These are phyloP conservation scores for Candida piceae DNA, from an alignment of 805 yeast species.

Conservation along the genomic window DNA sequence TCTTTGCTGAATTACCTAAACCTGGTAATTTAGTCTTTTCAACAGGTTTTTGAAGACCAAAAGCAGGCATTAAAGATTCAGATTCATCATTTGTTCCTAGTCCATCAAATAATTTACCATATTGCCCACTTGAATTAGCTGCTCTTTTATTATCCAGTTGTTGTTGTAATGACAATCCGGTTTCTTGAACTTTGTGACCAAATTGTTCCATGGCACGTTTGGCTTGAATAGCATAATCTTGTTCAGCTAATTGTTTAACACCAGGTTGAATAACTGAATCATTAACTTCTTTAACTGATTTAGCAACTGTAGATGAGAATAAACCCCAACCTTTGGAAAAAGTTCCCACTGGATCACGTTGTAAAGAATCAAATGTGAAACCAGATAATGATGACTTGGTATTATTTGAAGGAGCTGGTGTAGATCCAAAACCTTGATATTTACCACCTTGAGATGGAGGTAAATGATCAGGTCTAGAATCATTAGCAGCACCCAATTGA, in stretches of 20 bases:
- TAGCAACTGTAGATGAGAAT: conserved; percentile 78
- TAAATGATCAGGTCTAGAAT: conserved; percentile 64
- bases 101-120: conserved; percentile 54
- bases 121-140: conserved; percentile 30
- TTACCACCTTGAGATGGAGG: conserved; percentile 96
- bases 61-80: conserved; percentile 52
- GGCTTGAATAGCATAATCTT: conserved; percentile 78
- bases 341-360: conserved; percentile 86
- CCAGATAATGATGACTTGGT: conserved; percentile 42
- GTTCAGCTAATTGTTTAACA: conserved; percentile 69
- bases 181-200: conserved; percentile 89
- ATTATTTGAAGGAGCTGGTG: conserved; percentile 44
- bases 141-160: conserved; percentile 34
- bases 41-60: conserved; percentile 55
- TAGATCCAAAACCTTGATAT: conserved; percentile 86
- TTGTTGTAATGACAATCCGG: conserved; percentile 70
- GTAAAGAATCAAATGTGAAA: conserved; percentile 64
- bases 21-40: conserved; percentile 56
- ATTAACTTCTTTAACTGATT: conserved; percentile 79
- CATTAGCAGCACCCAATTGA: conserved; percentile 67
- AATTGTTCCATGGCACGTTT: conserved; percentile 93
- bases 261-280: conserved; percentile 91
- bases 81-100: conserved; percentile 36
- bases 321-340: conserved; percentile 91
- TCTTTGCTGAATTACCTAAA: conserved; percentile 31